Evolutionary conservation across 371 early-diverging fungal genomes (phyloP), one percentile per base, ranked within the genome.

Genomic region (Rhizopus arrhizus): DNA sequence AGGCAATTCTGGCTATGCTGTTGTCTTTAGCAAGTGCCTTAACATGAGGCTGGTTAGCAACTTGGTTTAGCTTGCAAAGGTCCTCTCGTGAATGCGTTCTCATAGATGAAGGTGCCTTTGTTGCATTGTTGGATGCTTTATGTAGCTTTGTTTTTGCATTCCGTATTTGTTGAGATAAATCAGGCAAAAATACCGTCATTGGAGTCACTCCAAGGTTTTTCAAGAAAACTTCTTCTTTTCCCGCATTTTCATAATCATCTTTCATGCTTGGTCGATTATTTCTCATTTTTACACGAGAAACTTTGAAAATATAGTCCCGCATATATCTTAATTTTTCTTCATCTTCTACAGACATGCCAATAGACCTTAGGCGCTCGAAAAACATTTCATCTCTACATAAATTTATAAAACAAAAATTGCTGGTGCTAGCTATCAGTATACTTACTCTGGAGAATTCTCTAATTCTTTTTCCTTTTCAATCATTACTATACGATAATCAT

Each of bases 321-420:
- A 94, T 84, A 10, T 74, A 77, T 22, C 74, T 65, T 5, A 93
- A 77, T 53, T 88, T 91, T 54, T 84, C 84, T 69, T 89, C 90
- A 59, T 93, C 93, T 31, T 91, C 91, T 6, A 69, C 66, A 2
- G 88, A 80, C 91, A 93, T 91, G 2, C 92, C 92, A n/a, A 90
- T 71, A 12, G 78, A 80, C 15, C 87, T 73, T 16, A 91, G 66
- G 11, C 85, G 77, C 16, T 83, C 82, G 28, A 91, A 54, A 48
- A 78, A 77, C 4, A 72, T 53, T 40, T 82, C 80, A 60, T 87
- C 88, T 16, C 87, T 87, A 58, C 11, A 38, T 12, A 15, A 9
- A 35, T 33, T 22, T 22, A 22, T 22, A 22, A 22, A 22, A 22
- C 22, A 22, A 22, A 22, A 22, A 22, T 2, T 22, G 22, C 22